Evolutionary conservation across 257 asterid genomes (phyloP).

Genomic region (Marsdenia floribunda): DNA sequence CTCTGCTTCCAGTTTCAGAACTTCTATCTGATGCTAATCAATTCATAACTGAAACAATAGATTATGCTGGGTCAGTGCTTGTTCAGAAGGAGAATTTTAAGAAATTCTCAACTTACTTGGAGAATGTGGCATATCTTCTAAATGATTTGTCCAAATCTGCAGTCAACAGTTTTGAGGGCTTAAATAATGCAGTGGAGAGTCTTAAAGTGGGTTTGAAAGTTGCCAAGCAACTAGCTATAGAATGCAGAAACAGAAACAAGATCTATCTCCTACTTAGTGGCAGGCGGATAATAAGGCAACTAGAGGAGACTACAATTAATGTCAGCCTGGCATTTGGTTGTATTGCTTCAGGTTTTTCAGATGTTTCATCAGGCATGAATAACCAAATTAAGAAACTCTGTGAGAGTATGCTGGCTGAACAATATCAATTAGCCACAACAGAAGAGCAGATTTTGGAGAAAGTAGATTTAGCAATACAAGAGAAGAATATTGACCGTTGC

Average conservation of each 20-base stretch:
- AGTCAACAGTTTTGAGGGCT: neutral
- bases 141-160: neutral
- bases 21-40: neutral
- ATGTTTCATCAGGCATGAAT: neutral
- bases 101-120: neutral
- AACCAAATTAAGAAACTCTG: neutral
- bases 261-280: neutral
- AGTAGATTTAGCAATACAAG: slow-evolving; percentile 5
- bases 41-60: neutral
- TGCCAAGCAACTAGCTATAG: neutral
- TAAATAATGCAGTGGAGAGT: neutral
- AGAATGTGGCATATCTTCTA: neutral
- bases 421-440: neutral
- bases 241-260: neutral
- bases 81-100: neutral
- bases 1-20: neutral
- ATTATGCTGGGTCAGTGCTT: neutral
- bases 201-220: neutral
- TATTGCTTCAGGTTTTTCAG: neutral
- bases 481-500: neutral
- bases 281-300: neutral
- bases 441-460: neutral
- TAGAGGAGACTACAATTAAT: neutral
- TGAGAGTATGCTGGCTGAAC: neutral
- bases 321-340: neutral